Evolutionary conservation across 805 yeast genomes (phyloP).

Genomic region (Metschnikowia drakensbergensis): DNA sequence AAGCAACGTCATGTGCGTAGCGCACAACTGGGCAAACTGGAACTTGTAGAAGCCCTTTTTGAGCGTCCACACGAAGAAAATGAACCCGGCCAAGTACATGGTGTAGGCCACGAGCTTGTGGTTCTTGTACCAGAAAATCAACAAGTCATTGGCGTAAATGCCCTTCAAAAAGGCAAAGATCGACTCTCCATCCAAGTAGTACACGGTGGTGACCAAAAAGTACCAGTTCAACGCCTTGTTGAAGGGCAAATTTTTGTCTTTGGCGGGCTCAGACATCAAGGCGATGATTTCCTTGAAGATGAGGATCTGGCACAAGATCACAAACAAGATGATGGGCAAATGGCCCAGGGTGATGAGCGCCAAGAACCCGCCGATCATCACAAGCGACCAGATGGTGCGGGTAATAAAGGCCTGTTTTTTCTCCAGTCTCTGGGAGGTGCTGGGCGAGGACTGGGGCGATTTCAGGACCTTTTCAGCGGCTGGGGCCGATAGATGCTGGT

Average conservation of each 20-base stretch:
- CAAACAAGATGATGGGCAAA: slow-evolving; percentile 68
- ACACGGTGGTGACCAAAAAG: slow-evolving; percentile 79
- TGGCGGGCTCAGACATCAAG: slow-evolving; percentile 77
- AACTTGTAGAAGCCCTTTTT: slow-evolving; percentile 85
- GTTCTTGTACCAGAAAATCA: slow-evolving; percentile 63
- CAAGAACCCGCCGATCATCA: slow-evolving; percentile 72
- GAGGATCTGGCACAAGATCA: slow-evolving; percentile 69
- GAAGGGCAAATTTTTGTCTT: slow-evolving; percentile 77
- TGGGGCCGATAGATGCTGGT: not conserved
- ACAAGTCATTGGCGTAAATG: slow-evolving; percentile 45
- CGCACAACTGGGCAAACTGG: slow-evolving; percentile 91
- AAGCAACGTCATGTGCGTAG: slow-evolving; percentile 89
- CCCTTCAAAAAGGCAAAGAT: slow-evolving; percentile 64
- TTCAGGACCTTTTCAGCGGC: not conserved
- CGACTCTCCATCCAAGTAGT: slow-evolving; percentile 84
- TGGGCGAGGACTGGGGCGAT: not conserved
- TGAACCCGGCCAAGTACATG: slow-evolving; percentile 80
- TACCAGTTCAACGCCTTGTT: slow-evolving; percentile 90
- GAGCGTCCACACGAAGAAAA: slow-evolving; percentile 83
- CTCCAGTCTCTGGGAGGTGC: slow-evolving; percentile 24
- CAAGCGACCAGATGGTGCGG: slow-evolving; percentile 88
- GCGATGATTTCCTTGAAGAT: slow-evolving; percentile 90
- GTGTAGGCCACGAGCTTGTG: slow-evolving; percentile 84
- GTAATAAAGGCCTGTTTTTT: slow-evolving; percentile 82
- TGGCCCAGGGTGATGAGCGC: slow-evolving; percentile 79